Conservation (phyloP, 495 filamentous ascomycete genomes). For the Pyrenopolyporus hunteri region DNA sequence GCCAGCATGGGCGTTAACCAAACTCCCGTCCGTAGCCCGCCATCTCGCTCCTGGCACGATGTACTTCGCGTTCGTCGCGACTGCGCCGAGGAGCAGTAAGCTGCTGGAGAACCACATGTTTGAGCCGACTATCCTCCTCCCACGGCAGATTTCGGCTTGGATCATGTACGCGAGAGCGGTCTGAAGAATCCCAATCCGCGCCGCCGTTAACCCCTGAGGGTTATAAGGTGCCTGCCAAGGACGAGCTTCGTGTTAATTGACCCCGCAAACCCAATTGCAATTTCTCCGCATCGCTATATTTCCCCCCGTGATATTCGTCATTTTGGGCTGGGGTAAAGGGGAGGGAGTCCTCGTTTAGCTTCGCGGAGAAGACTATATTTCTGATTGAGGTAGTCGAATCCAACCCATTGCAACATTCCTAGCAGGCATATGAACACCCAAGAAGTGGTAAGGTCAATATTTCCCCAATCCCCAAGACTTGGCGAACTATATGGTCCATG, state of each 20-base stretch:
- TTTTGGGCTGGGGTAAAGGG: constrained; percentile 14
- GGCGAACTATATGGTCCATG: constrained; percentile 6
- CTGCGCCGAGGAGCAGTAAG: constrained; percentile 30
- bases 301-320: constrained; percentile 17
- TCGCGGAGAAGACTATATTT: too few species aligned
- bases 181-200: constrained; percentile 7
- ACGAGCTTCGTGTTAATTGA: constrained; percentile 22
- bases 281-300: constrained; percentile 38
- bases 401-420: not conserved
- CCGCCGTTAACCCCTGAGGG: not conserved
- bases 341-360: constrained; percentile 1
- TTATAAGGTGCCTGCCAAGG: constrained; percentile 29
- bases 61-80: constrained; percentile 42
- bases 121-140: constrained; percentile 22
- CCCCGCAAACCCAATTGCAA: constrained; percentile 4
- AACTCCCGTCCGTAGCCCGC: constrained; percentile 48
- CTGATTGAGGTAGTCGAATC: constrained; percentile 3
- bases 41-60: constrained; percentile 55
- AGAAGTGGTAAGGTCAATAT: not conserved
- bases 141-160: not conserved
- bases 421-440: not conserved
- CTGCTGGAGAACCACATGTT: not conserved
- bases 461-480: constrained; percentile 24
- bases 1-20: constrained; percentile 54
- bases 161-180: not conserved